Percentiles rank a stretch among this genome's conserved stretches.
phyloP scores from a whole-genome alignment of 306 rosid species.

The Inga oerstediana region DNA sequence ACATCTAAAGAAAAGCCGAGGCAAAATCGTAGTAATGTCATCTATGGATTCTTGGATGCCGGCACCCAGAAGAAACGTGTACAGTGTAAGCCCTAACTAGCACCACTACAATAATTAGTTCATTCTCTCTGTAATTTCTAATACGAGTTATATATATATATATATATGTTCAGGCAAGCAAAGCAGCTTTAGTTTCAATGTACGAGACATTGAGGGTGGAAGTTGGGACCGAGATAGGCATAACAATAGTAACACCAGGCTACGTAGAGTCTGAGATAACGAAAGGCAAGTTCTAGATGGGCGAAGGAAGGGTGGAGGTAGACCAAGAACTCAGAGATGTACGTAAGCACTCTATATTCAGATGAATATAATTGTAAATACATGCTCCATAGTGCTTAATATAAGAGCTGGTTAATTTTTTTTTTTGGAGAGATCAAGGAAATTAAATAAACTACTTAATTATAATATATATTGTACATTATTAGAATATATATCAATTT shows the following conservation, averaged over 20 bases:
- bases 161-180: constrained; percentile 55
- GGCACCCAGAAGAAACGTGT: constrained; percentile 55
- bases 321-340: constrained; percentile 48
- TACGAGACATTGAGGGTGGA: constrained; percentile 69
- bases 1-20: constrained; percentile 52
- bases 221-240: constrained; percentile 47
- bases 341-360: neutral
- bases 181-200: constrained; percentile 55
- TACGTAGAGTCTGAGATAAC: constrained; percentile 20
- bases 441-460: too few relatives aligned
- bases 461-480: too few relatives aligned
- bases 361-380: too few relatives aligned
- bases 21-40: constrained; percentile 67
- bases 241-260: constrained; percentile 70
- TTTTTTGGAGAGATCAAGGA: too few relatives aligned
- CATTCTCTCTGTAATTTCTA: neutral
- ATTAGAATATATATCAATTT: too few relatives aligned
- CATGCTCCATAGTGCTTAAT: too few relatives aligned
- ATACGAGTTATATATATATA: neutral
- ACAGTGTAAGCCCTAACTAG: constrained; percentile 37
- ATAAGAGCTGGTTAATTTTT: too few relatives aligned
- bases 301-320: constrained; percentile 5
- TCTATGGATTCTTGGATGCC: constrained; percentile 70
- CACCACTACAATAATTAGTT: too few relatives aligned
- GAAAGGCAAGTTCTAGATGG: constrained; percentile 45